Percentiles rank a stretch among this genome's conserved stretches.
These are phyloP conservation scores for Chenopodium quinoa DNA, from an alignment of 148 eudicot genomes.

Conservation along the genomic window DNA sequence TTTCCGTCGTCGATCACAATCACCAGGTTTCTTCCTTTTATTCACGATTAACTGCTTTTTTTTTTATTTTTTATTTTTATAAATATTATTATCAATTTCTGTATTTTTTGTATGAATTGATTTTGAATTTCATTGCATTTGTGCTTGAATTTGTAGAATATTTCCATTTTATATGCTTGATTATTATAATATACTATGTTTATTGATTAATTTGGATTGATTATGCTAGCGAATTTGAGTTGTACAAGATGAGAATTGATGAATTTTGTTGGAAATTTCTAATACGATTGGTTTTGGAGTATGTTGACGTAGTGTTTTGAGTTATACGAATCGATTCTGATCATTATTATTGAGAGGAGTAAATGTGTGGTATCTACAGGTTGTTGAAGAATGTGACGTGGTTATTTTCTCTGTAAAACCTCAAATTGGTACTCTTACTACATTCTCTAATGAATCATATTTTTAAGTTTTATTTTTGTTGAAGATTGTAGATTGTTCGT, in stretches of 20 bases:
- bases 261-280: no score
- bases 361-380: slow-evolving; percentile 40
- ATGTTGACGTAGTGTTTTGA: background rate
- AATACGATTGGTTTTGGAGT: background rate
- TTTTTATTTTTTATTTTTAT: background rate
- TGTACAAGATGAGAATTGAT: background rate
- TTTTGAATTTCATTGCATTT: background rate
- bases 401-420: slow-evolving; percentile 83
- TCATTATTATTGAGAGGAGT: background rate
- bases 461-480: background rate
- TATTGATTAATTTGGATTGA: background rate
- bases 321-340: background rate
- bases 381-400: slow-evolving; percentile 72
- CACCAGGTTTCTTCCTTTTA: slow-evolving; percentile 40
- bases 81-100: background rate
- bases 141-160: background rate
- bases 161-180: background rate
- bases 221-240: background rate
- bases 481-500: background rate
- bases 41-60: background rate
- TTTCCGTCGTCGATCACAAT: slow-evolving; percentile 58
- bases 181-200: background rate
- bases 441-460: background rate
- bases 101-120: background rate
- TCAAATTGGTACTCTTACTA: slow-evolving; percentile 58